Percentiles rank a stretch among this genome's conserved stretches.
Conservation (phyloP, 345 rosid genomes). For the Camelina sativa region DNA sequence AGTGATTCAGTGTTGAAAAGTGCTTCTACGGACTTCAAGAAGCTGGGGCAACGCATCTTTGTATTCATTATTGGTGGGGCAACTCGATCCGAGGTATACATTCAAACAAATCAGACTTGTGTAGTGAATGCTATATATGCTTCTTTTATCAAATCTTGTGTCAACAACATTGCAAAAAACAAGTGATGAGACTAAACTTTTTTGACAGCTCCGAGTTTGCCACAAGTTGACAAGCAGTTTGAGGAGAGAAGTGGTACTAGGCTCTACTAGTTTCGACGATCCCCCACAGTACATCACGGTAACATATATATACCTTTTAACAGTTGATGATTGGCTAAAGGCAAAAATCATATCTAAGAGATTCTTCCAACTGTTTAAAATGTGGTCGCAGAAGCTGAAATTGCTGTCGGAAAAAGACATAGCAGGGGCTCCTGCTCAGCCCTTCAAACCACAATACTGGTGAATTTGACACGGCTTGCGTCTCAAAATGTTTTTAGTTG, state of each 20-base stretch:
- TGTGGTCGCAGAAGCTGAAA: constrained; percentile 65
- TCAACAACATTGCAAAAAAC: not conserved
- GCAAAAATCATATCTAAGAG: not conserved
- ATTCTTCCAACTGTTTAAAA: constrained; percentile 11
- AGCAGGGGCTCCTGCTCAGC: constrained; percentile 39
- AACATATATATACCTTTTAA: constrained; percentile 14
- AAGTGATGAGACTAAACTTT: not conserved
- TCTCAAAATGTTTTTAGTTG: constrained; percentile 8
- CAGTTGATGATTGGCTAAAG: not conserved
- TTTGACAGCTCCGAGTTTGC: constrained; percentile 76
- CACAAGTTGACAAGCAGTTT: constrained; percentile 85
- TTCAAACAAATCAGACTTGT: constrained; percentile 7
- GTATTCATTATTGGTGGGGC: constrained; percentile 92
- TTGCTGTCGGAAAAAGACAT: constrained; percentile 53
- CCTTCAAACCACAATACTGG: constrained; percentile 45
- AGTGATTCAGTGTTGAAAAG: constrained; percentile 73
- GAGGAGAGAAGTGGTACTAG: constrained; percentile 86
- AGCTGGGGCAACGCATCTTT: constrained; percentile 87
- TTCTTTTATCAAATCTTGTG: not conserved
- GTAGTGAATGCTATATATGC: constrained; percentile 31
- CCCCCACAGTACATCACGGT: constrained; percentile 82
- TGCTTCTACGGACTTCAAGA: constrained; percentile 60
- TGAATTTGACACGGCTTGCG: constrained; percentile 23
- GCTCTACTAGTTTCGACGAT: constrained; percentile 79
- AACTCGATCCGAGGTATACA: constrained; percentile 88